A percentile compares a stretch with the other conserved stretches of the same genome.
Conservation (phyloP, 2,329 filamentous ascomycete genomes). For the Trichothecium sympodiale region DNA sequence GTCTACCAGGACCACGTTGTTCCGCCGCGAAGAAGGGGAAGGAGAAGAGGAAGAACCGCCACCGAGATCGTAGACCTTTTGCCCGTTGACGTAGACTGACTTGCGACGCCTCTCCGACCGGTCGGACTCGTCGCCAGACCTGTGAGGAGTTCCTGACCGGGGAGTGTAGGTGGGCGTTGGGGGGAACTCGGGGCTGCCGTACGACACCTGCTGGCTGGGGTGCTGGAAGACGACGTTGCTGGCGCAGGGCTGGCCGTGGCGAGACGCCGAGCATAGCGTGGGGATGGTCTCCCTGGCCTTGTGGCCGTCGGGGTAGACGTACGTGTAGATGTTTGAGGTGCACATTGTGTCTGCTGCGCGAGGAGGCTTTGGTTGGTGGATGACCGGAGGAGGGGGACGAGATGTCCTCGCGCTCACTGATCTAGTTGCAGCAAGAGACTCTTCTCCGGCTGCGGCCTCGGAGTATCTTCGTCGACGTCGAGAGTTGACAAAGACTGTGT, state of each 20-base stretch:
- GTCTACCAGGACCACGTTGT: constrained; percentile 30
- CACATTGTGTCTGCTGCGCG: constrained; percentile 23
- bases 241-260: constrained; percentile 28
- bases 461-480: background rate
- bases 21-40: constrained; percentile 7
- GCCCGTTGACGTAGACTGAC: constrained; percentile 25
- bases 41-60: constrained; percentile 7
- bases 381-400: background rate
- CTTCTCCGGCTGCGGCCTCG: background rate
- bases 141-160: constrained; percentile 19
- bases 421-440: background rate
- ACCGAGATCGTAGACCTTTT: constrained; percentile 19
- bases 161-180: constrained; percentile 27
- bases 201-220: constrained; percentile 24
- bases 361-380: constrained; percentile 1
- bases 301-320: constrained; percentile 34
- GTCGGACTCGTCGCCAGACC: constrained; percentile 26
- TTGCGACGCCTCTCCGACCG: constrained; percentile 17
- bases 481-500: background rate
- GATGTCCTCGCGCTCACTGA: constrained; percentile 1
- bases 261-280: constrained; percentile 26
- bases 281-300: constrained; percentile 16
- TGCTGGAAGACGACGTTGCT: constrained; percentile 29
- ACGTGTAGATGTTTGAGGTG: constrained; percentile 33
- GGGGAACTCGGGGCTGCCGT: constrained; percentile 24